Conservation (phyloP, 768 basidiomycete genomes). For the Boletus pseudo-olivaceus region DNA sequence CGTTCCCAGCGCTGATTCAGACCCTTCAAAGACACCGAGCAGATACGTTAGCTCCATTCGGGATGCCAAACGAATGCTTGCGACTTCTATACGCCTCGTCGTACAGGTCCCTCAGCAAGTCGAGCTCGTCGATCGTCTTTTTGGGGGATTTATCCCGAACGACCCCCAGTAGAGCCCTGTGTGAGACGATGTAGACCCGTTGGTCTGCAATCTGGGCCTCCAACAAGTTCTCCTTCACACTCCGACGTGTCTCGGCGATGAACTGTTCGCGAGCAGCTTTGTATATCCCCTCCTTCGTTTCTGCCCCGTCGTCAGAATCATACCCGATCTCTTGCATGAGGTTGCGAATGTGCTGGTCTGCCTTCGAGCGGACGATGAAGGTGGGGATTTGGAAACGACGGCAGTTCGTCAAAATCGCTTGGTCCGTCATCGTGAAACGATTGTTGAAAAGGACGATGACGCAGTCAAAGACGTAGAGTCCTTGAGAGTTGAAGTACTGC, state of each 20-base stretch:
- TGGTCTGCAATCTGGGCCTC: slow-evolving; percentile 27
- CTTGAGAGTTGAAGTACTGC: slow-evolving; percentile 39
- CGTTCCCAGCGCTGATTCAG: neutral
- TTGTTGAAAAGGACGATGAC: slow-evolving; percentile 34
- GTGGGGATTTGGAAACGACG: slow-evolving; percentile 34
- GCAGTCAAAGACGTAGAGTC: slow-evolving; percentile 36
- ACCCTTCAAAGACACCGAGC: slow-evolving; percentile 14
- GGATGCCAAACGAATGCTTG: slow-evolving; percentile 4
- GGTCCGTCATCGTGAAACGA: slow-evolving; percentile 36
- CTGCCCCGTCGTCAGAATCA: slow-evolving; percentile 21
- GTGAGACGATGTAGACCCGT: slow-evolving; percentile 29
- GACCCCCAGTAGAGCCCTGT: slow-evolving; percentile 21
- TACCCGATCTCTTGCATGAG: slow-evolving; percentile 28
- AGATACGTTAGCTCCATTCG: slow-evolving; percentile 1
- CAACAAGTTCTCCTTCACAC: slow-evolving; percentile 22
- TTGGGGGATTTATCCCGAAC: slow-evolving; percentile 22
- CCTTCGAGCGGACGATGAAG: slow-evolving; percentile 36
- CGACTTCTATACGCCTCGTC: slow-evolving; percentile 12
- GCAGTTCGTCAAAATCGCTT: slow-evolving; percentile 33
- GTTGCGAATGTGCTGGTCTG: slow-evolving; percentile 31
- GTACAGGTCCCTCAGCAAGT: slow-evolving; percentile 24
- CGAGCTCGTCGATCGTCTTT: slow-evolving; percentile 26
- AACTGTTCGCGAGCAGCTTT: slow-evolving; percentile 26
- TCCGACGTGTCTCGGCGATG: slow-evolving; percentile 25
- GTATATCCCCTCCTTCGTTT: slow-evolving; percentile 17